These are phyloP conservation scores for Cyclostephanos invisitatus DNA, from an alignment of 108 stramenopile species.

Conservation along the genomic window DNA sequence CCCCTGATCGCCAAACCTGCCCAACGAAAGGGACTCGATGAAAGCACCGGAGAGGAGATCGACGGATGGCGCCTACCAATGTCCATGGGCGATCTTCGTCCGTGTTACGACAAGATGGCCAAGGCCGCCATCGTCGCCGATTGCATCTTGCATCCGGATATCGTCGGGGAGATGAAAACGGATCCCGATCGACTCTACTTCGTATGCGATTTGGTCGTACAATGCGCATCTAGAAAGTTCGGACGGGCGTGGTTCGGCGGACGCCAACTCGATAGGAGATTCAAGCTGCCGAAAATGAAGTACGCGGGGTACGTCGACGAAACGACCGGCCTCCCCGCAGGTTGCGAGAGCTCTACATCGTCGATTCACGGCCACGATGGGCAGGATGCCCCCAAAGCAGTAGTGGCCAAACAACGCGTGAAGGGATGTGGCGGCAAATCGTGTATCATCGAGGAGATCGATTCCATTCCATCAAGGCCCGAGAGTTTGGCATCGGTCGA, in stretches of 20 bases:
- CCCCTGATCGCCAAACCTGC: slow-evolving; percentile 32
- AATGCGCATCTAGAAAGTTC: slow-evolving; percentile 41
- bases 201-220: slow-evolving; percentile 38
- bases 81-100: slow-evolving; percentile 48
- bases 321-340: background rate
- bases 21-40: slow-evolving; percentile 33
- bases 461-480: background rate
- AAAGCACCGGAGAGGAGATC: slow-evolving; percentile 29
- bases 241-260: slow-evolving; percentile 33
- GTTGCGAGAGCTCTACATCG: background rate
- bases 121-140: slow-evolving; percentile 25
- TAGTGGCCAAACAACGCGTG: slow-evolving; percentile 39
- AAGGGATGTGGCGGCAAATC: slow-evolving; percentile 32
- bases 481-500: background rate
- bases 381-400: background rate
- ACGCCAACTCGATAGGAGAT: slow-evolving; percentile 23
- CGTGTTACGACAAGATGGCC: slow-evolving; percentile 25
- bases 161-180: slow-evolving; percentile 34
- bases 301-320: slow-evolving; percentile 32
- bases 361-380: background rate
- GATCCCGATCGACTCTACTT: slow-evolving; percentile 32
- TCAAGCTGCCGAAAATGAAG: slow-evolving; percentile 49
- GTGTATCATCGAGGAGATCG: slow-evolving; percentile 34
- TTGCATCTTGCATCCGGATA: slow-evolving; percentile 28
- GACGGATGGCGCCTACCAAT: slow-evolving; percentile 48